Evolutionary conservation across 2,329 filamentous ascomycete species (phyloP), one percentile per base, ranked within the genome.

Genomic region (Aspergillus candidus): DNA sequence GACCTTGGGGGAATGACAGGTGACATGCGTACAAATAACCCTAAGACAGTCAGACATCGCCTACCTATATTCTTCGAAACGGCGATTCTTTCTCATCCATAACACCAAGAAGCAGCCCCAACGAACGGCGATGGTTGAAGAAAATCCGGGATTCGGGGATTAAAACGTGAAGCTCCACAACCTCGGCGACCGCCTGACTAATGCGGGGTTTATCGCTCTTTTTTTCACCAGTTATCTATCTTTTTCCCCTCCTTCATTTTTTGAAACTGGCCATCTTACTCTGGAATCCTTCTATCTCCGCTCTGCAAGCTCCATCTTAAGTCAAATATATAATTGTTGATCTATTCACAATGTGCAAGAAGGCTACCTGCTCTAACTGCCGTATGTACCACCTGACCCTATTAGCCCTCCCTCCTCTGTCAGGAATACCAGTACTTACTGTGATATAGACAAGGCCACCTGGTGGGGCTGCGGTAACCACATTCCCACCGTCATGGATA

Each of bases 391-490:
- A 14, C 32, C n/a, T 37, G 38, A 10, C 32, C 34, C 40, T 11
- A 5, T 18, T 4, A 12, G 4, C 33, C n/a, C 3, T 4, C 13
- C 12, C 15, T n/a, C 18, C 22, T 12, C 10, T n/a, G 3, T 6
- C 32, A 59, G 45, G 38, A 38, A 53, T 38, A 13, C 13, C 13
- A 36, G 39, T 4, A 31, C 22, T 27, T 5, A 27, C 22, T 27
- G 2, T 27, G 22, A 31, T 5, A n/a, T 35, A 80, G 80, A 73
- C 48, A 82, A 82, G 59, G 65, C 68, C 33, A 76, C 78, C 43
- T 86, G 82, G 82, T 78, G 72, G 68, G 82, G 82, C 49, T 85
- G 82, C 63, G 81, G 81, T 50, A 70, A 55, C 48, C 79, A 86
- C 67, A 70, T 84, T 53, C 68, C 77, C 11, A 63, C 63, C 12